Evolutionary conservation across 805 yeast species (phyloP), one percentile per base, ranked within the genome.

Genomic region (Kodamaea kakaduensis): DNA sequence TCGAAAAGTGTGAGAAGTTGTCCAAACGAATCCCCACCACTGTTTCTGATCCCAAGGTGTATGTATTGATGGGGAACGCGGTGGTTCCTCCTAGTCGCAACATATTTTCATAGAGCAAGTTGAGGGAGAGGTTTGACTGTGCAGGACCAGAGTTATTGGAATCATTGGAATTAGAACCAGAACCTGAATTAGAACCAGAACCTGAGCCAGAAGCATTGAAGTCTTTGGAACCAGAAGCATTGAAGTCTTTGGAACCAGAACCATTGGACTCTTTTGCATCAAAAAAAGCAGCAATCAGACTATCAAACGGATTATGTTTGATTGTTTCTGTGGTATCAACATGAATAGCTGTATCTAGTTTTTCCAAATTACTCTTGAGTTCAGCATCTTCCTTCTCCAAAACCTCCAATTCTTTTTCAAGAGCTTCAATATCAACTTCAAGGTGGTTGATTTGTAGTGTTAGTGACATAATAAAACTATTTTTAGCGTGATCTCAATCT

Each of bases 11-110:
- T 2, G 58, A 50, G 42, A 59, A 65, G 2, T 64, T 45, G 40
- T 75, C 81, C 45, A 73, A 73, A n/a, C 81, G 51, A 5, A 75
- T 42, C 0, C 81, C 81, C 19, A 75, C 40, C 22, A 64, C 49
- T 8, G 53, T 49, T 7, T 58, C 63, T 0, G 45, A 38, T 8
- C 48, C 59, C 31, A 59, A 58, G 16, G 59, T 38, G 13, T 39
- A 40, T 37, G 58, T 59, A 42, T 70, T 71, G 26, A 75, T 59
- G 0, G 77, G 75, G 36, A 75, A 75, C 0, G 71, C 70, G 0
- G 80, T 74, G 19, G 71, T 47, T 1, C 79, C 78, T 5, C 65
- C 71, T 38, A 74, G 46, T 34, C 81, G 47, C 37, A 59, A 63
- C 13, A 73, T 52, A 42, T 73, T 74, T 40, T 75, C 81, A 29